Evolutionary conservation across 2,329 filamentous ascomycete species (phyloP), one percentile per base, ranked within the genome.

Genomic region (Paraconiothyrium brasiliense): DNA sequence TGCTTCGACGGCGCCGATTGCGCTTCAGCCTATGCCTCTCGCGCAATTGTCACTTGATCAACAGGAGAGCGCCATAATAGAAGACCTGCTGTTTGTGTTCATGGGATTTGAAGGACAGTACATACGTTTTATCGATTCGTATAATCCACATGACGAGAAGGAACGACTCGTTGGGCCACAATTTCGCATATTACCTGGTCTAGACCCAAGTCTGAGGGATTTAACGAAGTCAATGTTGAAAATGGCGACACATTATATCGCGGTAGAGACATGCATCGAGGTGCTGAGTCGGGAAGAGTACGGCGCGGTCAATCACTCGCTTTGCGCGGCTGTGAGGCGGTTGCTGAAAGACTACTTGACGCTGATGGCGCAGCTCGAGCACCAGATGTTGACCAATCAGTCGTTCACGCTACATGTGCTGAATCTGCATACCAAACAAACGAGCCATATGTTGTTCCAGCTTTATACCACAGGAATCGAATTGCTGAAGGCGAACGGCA

Each of bases 51-150:
- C 89, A 0, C 82, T 96, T 32, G 91, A 96, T 67, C 87, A 87
- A 2, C 95, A 99, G 78, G 95, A 99, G 80, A 87, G 89, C 27
- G 91, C 89, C 9, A 90, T 99, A 50, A 84, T 98, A 47, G 94
- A 97, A 69, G 95, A 99, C 71, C 81, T 99, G 16, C 80, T 98
- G 39, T 97, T 94, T 75, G 93, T 97, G 5, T 96, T 98, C 71
- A 97, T 99, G 94, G 95, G 95, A 27, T 97, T 93, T 66, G 95
- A 99, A 79, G 95, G 95, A n/a, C 93, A 97, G 77, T 98, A 98
- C 76, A 92, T 99, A 64, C 91, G 92, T 58, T 98, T 93, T 75
- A 87, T 86, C 61, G 91, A 92, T 67, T 86, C 87, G 9, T 98
- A 97, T 76, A 90, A 97, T 69, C 93, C 94, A 0, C 82, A 86